Base-by-base conservation (phyloP, 768 basidiomycete genomes). In the Mycena kentingensis region DNA sequence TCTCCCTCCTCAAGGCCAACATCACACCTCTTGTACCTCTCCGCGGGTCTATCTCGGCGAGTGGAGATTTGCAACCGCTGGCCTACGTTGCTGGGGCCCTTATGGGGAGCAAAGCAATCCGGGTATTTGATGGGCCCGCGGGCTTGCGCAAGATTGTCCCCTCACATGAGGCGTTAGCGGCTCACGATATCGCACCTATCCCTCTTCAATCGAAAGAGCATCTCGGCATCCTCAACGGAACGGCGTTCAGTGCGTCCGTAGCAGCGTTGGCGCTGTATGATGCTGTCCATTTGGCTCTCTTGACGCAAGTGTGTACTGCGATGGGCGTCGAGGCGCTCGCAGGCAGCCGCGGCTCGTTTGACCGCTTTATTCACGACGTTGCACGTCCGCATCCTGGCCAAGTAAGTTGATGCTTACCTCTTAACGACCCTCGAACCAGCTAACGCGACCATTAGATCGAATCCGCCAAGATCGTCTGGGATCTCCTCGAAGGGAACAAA, bases 361-460 rank as follows among this genome's bases (percentile, higher is more conserved):
- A 84, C 53, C 81, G 87, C 3, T 94, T 94, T 74, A 88, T 94
- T 54, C 84, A 87, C 65, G 77, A 79, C 48, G 70, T 77, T 31
- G 82, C 86, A 15, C 83, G 92, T 10, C 92, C 92, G 6, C 92
- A 94, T 67, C 86, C 88, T 5, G 91, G 91, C 46, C 91, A 93
- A 73, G 80, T 73, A 47, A 29, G 68, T 18, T 21, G 36, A n/a
- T 28, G 49, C 52, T 12, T 43, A 43, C 19, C 45, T 34, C 12
- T 28, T 41, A 16, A 27, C 32, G 34, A 6, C 21, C 32, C 21
- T 47, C 16, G 31, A 27, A 36, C 45, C 15, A 32, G 42, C 34
- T 46, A 45, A 42, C 50, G 26, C 19, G 28, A 43, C 35, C 29
- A 37, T 16, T 49, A 82, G 78, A 79, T 94, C 39, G 88, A 93